Evolutionary conservation across 768 basidiomycete species (phyloP).

Genomic region (Myochromella boudieri): DNA sequence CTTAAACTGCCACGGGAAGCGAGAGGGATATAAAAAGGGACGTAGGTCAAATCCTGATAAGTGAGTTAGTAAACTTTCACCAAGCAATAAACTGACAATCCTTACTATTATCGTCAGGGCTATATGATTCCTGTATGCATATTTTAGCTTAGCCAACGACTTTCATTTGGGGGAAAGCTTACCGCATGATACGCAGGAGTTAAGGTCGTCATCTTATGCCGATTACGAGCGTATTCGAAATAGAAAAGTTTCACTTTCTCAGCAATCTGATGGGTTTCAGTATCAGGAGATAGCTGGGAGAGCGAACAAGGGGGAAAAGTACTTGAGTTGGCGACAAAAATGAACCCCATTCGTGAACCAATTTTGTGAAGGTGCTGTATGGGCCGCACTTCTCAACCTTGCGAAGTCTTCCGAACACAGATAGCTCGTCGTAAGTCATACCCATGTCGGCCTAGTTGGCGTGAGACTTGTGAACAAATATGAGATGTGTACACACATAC

Average conservation of each 20-base stretch:
- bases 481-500: constrained; percentile 33
- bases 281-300: neutral
- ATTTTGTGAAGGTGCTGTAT: constrained; percentile 95
- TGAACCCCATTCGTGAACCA: constrained; percentile 91
- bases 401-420: constrained; percentile 87
- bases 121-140: constrained; percentile 79
- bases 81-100: too few relatives aligned
- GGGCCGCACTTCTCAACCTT: constrained; percentile 98
- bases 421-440: constrained; percentile 98
- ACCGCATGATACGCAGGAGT: constrained; percentile 95
- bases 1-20: constrained; percentile 96
- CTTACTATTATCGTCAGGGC: constrained; percentile 94
- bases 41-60: constrained; percentile 85
- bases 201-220: constrained; percentile 98
- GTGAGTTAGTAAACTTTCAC: constrained; percentile 14
- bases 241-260: constrained; percentile 98
- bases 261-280: constrained; percentile 64
- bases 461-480: constrained; percentile 6
- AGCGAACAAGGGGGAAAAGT: constrained; percentile 3
- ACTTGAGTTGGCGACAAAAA: constrained; percentile 84
- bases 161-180: constrained; percentile 27
- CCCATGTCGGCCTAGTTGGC: constrained; percentile 89
- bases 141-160: neutral
- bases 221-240: constrained; percentile 93
- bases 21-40: constrained; percentile 93